These are phyloP conservation scores for Aspergillus eucalypticola DNA, from an alignment of 2,329 filamentous ascomycete species.

Conservation along the genomic window DNA sequence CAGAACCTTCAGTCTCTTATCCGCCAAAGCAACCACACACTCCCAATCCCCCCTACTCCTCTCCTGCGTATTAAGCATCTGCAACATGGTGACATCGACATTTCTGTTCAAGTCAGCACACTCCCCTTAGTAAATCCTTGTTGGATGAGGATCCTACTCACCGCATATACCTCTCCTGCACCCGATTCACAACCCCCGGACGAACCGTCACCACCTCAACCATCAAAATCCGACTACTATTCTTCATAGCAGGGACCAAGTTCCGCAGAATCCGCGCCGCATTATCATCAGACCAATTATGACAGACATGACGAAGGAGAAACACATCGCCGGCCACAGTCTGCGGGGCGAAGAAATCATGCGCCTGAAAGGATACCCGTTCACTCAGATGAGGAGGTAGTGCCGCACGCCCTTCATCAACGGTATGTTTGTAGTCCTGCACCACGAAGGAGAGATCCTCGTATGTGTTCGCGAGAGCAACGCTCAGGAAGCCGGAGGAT, in stretches of 20 bases:
- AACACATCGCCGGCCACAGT: conserved; percentile 10
- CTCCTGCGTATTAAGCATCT: conserved; percentile 4
- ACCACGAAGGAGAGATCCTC: conserved; percentile 9
- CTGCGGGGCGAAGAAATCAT: conserved; percentile 8
- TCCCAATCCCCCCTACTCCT: conserved; percentile 10
- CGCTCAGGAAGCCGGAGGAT: conserved; percentile 6
- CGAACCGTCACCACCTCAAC: background rate
- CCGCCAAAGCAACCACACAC: background rate
- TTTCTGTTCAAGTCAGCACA: background rate
- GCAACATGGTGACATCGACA: conserved; percentile 3
- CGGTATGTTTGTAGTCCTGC: conserved; percentile 13
- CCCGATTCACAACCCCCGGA: background rate
- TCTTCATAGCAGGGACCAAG: conserved; percentile 11
- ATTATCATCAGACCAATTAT: conserved; percentile 15
- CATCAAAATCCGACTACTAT: background rate
- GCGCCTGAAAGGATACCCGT: conserved; percentile 1
- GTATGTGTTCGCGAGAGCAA: conserved; percentile 6
- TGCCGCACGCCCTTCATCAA: background rate
- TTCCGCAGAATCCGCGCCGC: conserved; percentile 8
- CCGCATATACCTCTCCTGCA: conserved; percentile 7
- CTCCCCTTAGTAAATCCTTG: background rate
- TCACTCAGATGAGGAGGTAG: background rate
- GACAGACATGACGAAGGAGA: conserved; percentile 14
- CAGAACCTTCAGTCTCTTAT: background rate
- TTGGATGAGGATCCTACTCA: background rate